Base-by-base conservation (phyloP, 2,329 filamentous ascomycete species). In the Colletotrichum sp. region DNA sequence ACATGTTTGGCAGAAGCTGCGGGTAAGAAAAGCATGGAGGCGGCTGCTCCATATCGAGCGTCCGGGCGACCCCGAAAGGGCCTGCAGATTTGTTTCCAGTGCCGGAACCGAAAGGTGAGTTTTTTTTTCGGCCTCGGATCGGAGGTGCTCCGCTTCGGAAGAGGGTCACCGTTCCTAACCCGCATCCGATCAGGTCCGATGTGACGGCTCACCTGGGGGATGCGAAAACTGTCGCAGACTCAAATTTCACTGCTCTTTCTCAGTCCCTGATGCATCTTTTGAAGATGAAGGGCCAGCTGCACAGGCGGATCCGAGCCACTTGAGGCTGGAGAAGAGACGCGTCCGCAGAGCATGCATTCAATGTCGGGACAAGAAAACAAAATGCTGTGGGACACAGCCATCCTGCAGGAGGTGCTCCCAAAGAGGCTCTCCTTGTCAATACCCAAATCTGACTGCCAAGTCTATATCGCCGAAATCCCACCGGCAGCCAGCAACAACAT, bases 101-200 rank as follows among this genome's bases (percentile, higher is more conserved):
- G 71, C 61, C 74, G 74, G 21, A 76, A 76, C 74, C 71, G 74
- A 60, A 74, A 76, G 71, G 71, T 74, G 18, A 52, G 71, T 64
- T 32, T 21, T n/a, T 21, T 48, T 52, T 52, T 52, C 43, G 43
- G 43, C 43, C 43, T 13, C 21, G 24, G 30, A 55, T 26, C 65
- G 26, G 30, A 14, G 52, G 32, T 36, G 52, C 64, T 43, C 28
- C 63, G 63, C 32, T 65, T 64, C 59, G 34, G 48, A 64, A 64
- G 26, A 65, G 16, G 60, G 21, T 28, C 32, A 32, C 14, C 13
- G n/a, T 16, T 4, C 4, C 72, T 74, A 67, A 74, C 72, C 61
- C 26, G 34, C 48, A 55, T 10, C 36, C 71, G 64, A 64, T 24
- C 36, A 73, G 71, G 74, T 76, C 36, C 61, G 74, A 64, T 76